Percentiles rank a stretch among this genome's conserved stretches.
phyloP scores from a whole-genome alignment of 495 filamentous ascomycete genomes.

The Thozetella sp. region DNA sequence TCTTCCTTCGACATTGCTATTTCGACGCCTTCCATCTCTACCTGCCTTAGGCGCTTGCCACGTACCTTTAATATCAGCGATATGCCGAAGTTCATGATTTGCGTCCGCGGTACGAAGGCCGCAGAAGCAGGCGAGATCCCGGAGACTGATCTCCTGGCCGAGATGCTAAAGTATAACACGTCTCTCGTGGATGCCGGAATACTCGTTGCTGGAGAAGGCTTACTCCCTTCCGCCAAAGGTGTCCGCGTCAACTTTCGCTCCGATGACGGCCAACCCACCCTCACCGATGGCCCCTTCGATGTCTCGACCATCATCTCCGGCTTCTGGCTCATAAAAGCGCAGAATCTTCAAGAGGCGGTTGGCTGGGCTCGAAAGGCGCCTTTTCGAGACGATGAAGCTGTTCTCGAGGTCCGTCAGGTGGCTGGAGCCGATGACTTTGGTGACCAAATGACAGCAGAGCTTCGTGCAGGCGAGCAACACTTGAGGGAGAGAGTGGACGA shows the following conservation, averaged over 20 bases:
- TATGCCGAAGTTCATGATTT: conserved; percentile 14
- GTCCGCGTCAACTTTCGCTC: conserved; percentile 11
- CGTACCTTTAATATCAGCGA: conserved; percentile 7
- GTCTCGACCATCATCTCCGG: conserved; percentile 7
- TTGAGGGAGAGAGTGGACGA: too few relatives aligned
- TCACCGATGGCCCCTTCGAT: conserved; percentile 12
- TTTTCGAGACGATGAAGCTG: conserved; percentile 5
- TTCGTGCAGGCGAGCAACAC: too few relatives aligned
- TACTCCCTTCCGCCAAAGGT: conserved; percentile 8
- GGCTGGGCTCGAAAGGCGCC: conserved; percentile 15
- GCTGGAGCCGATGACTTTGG: conserved; percentile 15
- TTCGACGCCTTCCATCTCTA: too few relatives aligned
- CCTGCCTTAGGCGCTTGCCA: too few relatives aligned
- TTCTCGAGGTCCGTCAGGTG: conserved; percentile 14
- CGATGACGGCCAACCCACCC: not conserved
- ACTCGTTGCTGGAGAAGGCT: conserved; percentile 9
- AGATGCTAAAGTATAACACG: not conserved
- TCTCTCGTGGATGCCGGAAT: conserved; percentile 6
- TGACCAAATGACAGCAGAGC: conserved; percentile 10
- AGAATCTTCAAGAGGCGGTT: conserved; percentile 12
- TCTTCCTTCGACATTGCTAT: too few relatives aligned
- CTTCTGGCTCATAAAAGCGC: conserved; percentile 17
- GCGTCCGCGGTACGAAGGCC: conserved; percentile 12
- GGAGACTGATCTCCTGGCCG: not conserved
- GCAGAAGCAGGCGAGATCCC: conserved; percentile 3